Evolutionary conservation across 768 basidiomycete genomes (phyloP).

Genomic region (Calocera viscosa): DNA sequence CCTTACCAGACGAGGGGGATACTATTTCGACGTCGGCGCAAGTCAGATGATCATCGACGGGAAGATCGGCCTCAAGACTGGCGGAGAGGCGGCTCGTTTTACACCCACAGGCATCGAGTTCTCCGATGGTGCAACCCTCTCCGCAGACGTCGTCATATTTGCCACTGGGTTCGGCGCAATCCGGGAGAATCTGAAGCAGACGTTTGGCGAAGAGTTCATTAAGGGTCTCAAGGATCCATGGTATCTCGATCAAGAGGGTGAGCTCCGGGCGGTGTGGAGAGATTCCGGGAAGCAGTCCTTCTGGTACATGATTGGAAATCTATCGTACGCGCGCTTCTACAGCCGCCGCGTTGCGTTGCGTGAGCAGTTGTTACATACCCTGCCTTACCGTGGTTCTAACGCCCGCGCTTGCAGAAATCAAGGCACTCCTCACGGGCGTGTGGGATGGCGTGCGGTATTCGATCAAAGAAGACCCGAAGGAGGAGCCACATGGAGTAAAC

Average conservation of each 20-base stretch:
- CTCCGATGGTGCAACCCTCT: constrained; percentile 36
- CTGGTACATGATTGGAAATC: constrained; percentile 53
- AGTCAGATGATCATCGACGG: constrained; percentile 4
- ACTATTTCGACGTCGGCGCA: constrained; percentile 38
- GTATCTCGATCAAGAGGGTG: constrained; percentile 56
- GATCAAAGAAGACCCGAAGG: not conserved
- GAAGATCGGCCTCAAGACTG: not conserved
- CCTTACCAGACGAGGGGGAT: constrained; percentile 44
- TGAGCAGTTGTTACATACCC: constrained; percentile 25
- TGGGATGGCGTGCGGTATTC: constrained; percentile 14
- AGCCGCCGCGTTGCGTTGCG: constrained; percentile 55
- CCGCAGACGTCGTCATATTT: constrained; percentile 46
- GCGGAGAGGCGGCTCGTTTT: constrained; percentile 21
- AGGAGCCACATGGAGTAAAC: not conserved
- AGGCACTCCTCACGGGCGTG: constrained; percentile 46
- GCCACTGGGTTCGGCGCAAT: constrained; percentile 45
- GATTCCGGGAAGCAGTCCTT: constrained; percentile 41
- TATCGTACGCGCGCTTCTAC: constrained; percentile 51
- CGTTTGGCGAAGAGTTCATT: constrained; percentile 39
- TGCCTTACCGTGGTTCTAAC: not conserved
- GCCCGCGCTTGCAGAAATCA: constrained; percentile 41
- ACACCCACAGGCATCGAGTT: constrained; percentile 36
- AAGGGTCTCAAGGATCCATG: constrained; percentile 42
- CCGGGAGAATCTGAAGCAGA: constrained; percentile 29
- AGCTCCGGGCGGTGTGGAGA: constrained; percentile 40